These are phyloP conservation scores for Draba incana DNA, from an alignment of 345 rosid genomes.

Conservation along the genomic window DNA sequence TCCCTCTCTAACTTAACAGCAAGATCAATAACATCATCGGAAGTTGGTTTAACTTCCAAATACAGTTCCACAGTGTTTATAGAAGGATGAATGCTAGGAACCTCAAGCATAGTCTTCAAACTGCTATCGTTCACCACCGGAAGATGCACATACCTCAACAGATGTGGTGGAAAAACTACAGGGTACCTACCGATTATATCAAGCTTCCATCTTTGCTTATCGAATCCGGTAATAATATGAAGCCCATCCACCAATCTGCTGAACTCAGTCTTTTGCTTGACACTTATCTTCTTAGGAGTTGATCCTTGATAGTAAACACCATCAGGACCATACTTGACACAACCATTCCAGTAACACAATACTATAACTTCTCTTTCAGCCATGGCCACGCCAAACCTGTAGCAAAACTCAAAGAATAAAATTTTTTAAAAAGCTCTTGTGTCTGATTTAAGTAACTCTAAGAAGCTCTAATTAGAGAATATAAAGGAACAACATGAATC, in stretches of 20 bases:
- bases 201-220: neutral
- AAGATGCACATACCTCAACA: neutral
- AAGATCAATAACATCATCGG: neutral
- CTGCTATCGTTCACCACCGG: neutral
- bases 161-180: neutral
- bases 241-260: slow-evolving; percentile 15
- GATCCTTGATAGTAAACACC: slow-evolving; percentile 15
- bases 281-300: neutral
- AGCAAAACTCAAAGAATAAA: neutral
- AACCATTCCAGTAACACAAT: no score
- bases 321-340: no score
- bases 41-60: slow-evolving; percentile 2
- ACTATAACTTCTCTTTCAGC: slow-evolving; percentile 8
- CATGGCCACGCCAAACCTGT: neutral
- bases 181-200: slow-evolving; percentile 1
- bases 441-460: no score
- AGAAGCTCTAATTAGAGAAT: no score
- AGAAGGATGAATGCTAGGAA: slow-evolving; percentile 17
- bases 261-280: slow-evolving; percentile 1
- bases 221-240: neutral
- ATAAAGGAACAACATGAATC: no score
- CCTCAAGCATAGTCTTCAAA: slow-evolving; percentile 28
- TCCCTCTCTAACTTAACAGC: slow-evolving; percentile 25
- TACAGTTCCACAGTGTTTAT: neutral
- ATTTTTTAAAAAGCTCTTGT: no score